A percentile compares a stretch with the other conserved stretches of the same genome.
Evolutionary conservation across 176 grass and related monocot species (phyloP).

Genomic region (Carex parvula): DNA sequence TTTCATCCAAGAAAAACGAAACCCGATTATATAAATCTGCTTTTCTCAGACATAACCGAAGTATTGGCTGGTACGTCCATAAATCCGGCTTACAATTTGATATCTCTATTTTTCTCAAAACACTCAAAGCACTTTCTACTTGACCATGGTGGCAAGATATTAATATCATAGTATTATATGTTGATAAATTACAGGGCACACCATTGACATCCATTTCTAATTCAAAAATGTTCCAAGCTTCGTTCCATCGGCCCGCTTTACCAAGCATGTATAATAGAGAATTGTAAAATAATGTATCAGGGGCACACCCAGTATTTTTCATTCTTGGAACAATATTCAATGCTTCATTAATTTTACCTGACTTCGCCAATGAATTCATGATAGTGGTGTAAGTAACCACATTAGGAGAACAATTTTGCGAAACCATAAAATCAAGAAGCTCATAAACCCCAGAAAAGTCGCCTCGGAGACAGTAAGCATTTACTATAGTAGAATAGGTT

Average conservation of each 20-base stretch:
- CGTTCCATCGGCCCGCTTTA: slow-evolving; percentile 39
- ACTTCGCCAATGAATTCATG: slow-evolving; percentile 68
- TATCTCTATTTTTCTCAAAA: slow-evolving; percentile 63
- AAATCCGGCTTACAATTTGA: slow-evolving; percentile 66
- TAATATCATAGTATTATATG: slow-evolving; percentile 81
- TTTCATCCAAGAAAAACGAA: slow-evolving; percentile 42
- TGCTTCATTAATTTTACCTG: slow-evolving; percentile 51
- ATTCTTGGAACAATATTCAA: slow-evolving; percentile 56
- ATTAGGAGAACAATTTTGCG: slow-evolving; percentile 61
- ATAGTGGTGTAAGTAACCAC: slow-evolving; percentile 74
- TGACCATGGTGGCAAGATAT: slow-evolving; percentile 53
- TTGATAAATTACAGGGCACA: slow-evolving; percentile 39
- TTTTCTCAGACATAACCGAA: slow-evolving; percentile 54
- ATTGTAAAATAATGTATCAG: slow-evolving; percentile 81
- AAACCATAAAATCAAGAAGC: slow-evolving; percentile 71
- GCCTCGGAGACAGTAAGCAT: slow-evolving; percentile 66
- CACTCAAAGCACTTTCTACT: slow-evolving; percentile 49
- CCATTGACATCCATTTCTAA: slow-evolving; percentile 64
- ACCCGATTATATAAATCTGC: slow-evolving; percentile 37
- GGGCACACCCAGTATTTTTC: slow-evolving; percentile 61
- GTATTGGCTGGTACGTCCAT: slow-evolving; percentile 66
- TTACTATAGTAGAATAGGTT: slow-evolving; percentile 62
- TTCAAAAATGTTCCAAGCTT: slow-evolving; percentile 63
- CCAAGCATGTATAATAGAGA: slow-evolving; percentile 70
- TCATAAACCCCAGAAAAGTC: slow-evolving; percentile 64